Evolutionary conservation across 2,329 filamentous ascomycete genomes (phyloP).

Genomic region (Ophiostoma sp.): DNA sequence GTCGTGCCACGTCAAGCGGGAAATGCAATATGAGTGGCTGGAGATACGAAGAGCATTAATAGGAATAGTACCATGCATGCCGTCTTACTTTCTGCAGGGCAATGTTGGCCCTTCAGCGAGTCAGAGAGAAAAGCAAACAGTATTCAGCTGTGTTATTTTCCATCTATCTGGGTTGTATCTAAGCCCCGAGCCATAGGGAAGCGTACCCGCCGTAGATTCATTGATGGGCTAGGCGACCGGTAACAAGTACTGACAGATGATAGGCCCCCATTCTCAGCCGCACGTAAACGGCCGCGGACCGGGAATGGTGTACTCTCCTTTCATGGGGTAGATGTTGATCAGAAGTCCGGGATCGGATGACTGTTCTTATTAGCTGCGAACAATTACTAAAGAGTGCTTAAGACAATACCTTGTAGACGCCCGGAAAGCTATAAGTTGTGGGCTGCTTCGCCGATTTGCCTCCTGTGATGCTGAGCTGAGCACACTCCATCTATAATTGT

Average conservation of each 20-base stretch:
- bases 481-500: neutral
- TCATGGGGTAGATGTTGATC: conserved; percentile 37
- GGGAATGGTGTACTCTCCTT: conserved; percentile 34
- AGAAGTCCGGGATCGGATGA: conserved; percentile 35
- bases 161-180: too few species aligned
- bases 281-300: conserved; percentile 28
- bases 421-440: neutral
- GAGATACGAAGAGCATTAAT: neutral
- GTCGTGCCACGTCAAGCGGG: neutral
- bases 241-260: neutral
- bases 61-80: too few species aligned
- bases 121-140: too few species aligned
- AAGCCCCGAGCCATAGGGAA: too few species aligned
- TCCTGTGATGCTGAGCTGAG: neutral
- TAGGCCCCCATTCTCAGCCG: neutral
- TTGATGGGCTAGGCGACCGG: neutral
- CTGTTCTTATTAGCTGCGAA: conserved; percentile 28
- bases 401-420: neutral
- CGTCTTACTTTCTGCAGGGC: too few species aligned
- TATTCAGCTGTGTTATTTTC: too few species aligned
- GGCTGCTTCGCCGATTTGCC: neutral
- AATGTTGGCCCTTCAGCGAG: too few species aligned
- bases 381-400: neutral
- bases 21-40: neutral
- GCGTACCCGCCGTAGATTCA: neutral